These are phyloP conservation scores for Amanita pseudoporphyria DNA, from an alignment of 768 basidiomycete species.

Conservation along the genomic window DNA sequence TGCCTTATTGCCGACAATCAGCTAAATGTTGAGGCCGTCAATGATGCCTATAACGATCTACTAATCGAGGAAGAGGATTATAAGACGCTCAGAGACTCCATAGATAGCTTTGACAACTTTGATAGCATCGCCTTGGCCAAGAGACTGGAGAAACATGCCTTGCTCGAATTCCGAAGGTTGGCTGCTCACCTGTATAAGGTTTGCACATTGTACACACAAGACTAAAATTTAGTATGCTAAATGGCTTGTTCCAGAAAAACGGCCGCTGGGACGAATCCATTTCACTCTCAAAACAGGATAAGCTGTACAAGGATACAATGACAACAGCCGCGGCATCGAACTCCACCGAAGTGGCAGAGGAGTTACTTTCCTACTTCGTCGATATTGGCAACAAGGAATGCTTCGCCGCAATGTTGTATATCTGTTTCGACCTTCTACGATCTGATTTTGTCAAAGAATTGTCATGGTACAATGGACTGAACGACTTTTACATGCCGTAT, in stretches of 20 bases:
- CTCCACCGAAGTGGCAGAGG: conserved; percentile 88
- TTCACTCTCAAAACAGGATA: conserved; percentile 89
- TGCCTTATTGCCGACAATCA: conserved; percentile 19
- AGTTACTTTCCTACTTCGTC: conserved; percentile 91
- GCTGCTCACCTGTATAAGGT: conserved; percentile 97
- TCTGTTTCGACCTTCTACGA: conserved; percentile 93
- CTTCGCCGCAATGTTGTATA: conserved; percentile 82
- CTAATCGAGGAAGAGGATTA: conserved; percentile 99
- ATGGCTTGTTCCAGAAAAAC: conserved; percentile 66
- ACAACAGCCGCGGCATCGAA: conserved; percentile 80
- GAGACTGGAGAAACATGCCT: conserved; percentile 79
- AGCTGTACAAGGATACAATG: conserved; percentile 95
- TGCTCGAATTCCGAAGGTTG: conserved; percentile 90
- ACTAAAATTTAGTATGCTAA: neutral
- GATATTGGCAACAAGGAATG: conserved; percentile 99
- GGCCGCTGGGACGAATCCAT: conserved; percentile 95
- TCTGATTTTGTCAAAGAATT: conserved; percentile 90
- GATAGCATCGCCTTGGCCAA: conserved; percentile 82
- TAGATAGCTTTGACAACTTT: conserved; percentile 98
- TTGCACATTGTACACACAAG: conserved; percentile 6
- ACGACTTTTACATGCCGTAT: conserved; percentile 98
- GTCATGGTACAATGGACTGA: conserved; percentile 92
- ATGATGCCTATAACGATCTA: conserved; percentile 97
- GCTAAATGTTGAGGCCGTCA: conserved; percentile 95
- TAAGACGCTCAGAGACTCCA: conserved; percentile 94